Conservation (phyloP, 2,329 filamentous ascomycete genomes). For the Scedosporium dehoogii region DNA sequence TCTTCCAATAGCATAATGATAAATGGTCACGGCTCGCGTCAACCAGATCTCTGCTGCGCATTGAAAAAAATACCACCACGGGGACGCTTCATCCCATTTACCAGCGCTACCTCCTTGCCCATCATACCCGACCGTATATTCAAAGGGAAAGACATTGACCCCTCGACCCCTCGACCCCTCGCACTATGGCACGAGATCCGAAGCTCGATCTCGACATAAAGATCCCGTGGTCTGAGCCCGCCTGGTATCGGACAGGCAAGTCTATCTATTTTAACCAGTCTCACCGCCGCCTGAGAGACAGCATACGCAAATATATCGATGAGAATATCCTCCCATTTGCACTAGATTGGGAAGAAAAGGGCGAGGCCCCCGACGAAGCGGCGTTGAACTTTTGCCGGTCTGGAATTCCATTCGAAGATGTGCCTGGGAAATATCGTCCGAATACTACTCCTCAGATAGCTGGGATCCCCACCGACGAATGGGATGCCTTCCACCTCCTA, state of each 20-base stretch:
- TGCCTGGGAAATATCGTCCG: slow-evolving; percentile 26
- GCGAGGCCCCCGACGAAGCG: slow-evolving; percentile 35
- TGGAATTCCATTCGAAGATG: slow-evolving; percentile 26
- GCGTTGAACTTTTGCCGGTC: slow-evolving; percentile 25
- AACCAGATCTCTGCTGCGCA: too few relatives aligned
- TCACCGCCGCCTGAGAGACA: slow-evolving; percentile 47
- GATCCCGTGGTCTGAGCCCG: slow-evolving; percentile 16
- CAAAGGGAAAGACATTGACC: too few relatives aligned
- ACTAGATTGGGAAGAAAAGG: slow-evolving; percentile 54
- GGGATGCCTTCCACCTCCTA: slow-evolving; percentile 47
- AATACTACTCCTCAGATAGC: slow-evolving; percentile 28
- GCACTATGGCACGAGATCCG: slow-evolving; percentile 12
- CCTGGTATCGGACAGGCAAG: slow-evolving; percentile 17
- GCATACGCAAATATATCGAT: slow-evolving; percentile 49
- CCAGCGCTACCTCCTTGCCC: too few relatives aligned
- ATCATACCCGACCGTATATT: too few relatives aligned
- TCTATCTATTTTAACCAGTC: slow-evolving; percentile 53
- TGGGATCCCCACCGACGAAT: slow-evolving; percentile 33
- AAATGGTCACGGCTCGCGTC: too few relatives aligned
- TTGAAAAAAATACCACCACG: too few relatives aligned
- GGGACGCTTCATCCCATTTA: too few relatives aligned
- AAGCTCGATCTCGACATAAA: slow-evolving; percentile 13
- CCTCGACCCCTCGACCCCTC: background rate
- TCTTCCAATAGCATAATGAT: too few relatives aligned
- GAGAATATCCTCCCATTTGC: slow-evolving; percentile 45